A percentile compares a stretch with the other conserved stretches of the same genome.
These are phyloP conservation scores for Fusarium sp. DNA, from an alignment of 2,329 filamentous ascomycete species.

Conservation along the genomic window DNA sequence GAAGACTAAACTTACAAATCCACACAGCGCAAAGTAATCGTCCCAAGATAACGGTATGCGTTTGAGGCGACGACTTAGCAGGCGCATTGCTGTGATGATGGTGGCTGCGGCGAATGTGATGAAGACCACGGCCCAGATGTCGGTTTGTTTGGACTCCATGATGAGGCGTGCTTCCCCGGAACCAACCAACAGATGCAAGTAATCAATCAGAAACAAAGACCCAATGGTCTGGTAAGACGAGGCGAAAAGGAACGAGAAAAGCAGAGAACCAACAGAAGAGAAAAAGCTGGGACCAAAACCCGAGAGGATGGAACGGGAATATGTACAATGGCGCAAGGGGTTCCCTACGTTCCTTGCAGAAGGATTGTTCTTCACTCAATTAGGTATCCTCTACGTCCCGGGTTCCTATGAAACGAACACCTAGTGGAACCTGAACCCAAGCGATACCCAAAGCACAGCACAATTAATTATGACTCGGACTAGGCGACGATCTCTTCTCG, in stretches of 20 bases:
- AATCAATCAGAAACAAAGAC: background rate
- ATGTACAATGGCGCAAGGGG: conserved; percentile 20
- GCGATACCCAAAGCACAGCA: background rate
- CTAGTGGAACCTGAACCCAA: background rate
- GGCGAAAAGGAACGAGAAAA: background rate
- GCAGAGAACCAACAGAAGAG: background rate
- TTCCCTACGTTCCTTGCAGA: background rate
- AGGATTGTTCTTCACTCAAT: background rate
- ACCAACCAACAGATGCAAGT: background rate
- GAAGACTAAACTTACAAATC: conserved; percentile 25
- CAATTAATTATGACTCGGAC: background rate
- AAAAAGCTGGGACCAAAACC: conserved; percentile 2
- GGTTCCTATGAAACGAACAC: background rate
- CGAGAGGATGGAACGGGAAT: conserved; percentile 6
- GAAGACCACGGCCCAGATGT: conserved; percentile 30
- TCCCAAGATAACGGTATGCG: conserved; percentile 31
- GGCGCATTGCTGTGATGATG: conserved; percentile 22
- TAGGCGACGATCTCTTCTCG: background rate
- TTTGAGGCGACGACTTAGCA: conserved; percentile 37
- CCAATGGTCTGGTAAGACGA: background rate
- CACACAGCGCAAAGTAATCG: conserved; percentile 39
- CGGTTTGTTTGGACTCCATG: conserved; percentile 30
- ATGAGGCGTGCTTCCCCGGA: background rate
- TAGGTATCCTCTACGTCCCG: background rate
- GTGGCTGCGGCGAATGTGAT: conserved; percentile 38